phyloP scores from a whole-genome alignment of 2,329 filamentous ascomycete species.

The Aspergillus fumigatus region DNA sequence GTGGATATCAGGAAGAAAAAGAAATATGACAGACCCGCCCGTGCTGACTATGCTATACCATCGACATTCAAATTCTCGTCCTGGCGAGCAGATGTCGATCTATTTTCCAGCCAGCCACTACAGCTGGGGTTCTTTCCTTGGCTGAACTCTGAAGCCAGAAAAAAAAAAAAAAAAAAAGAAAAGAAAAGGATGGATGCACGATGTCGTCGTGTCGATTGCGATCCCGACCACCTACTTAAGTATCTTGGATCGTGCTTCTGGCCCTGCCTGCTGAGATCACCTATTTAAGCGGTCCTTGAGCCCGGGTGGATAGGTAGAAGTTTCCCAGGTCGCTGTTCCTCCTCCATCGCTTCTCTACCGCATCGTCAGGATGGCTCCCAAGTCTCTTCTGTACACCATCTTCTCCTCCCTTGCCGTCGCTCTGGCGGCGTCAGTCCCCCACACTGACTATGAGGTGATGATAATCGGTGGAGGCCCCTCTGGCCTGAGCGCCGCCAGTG shows the following conservation, averaged over 20 bases:
- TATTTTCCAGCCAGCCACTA: background rate
- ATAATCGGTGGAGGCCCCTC: constrained; percentile 56
- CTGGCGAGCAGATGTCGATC: background rate
- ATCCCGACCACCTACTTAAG: background rate
- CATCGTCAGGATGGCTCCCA: constrained; percentile 14
- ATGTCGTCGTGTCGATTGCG: background rate
- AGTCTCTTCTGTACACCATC: constrained; percentile 18
- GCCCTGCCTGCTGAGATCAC: background rate
- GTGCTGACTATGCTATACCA: background rate
- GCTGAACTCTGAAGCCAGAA: background rate
- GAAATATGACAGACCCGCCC: background rate
- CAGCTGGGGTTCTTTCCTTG: background rate
- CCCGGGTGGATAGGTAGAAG: background rate
- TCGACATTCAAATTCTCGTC: background rate
- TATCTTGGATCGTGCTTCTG: background rate
- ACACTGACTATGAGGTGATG: constrained; percentile 50
- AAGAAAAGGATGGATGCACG: background rate
- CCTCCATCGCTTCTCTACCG: background rate
- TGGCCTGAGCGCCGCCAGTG: constrained; percentile 52
- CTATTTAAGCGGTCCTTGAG: background rate
- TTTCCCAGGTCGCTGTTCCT: background rate
- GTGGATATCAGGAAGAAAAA: background rate
- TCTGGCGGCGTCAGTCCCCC: constrained; percentile 20
- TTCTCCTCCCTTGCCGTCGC: constrained; percentile 19
- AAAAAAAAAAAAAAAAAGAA: no score